phyloP scores from a whole-genome alignment of 2,329 filamentous ascomycete genomes.

The Intubia oerlemansii region DNA sequence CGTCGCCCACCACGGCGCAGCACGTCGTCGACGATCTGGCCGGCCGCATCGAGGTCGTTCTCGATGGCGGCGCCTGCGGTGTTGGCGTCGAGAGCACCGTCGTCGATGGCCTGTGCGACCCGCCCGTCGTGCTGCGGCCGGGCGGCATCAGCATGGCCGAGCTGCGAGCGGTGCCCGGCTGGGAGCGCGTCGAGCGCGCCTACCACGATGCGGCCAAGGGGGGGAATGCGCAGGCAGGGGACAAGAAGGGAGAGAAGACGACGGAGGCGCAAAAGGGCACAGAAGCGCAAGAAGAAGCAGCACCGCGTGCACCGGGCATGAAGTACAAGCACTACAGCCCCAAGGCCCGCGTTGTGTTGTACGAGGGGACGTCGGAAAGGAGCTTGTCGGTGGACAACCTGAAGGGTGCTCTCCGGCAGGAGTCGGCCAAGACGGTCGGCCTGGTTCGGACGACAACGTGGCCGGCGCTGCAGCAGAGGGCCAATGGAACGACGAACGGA shows the following conservation, averaged over 20 bases:
- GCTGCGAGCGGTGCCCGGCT: conserved; percentile 51
- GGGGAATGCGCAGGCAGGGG: conserved; percentile 20
- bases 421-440: conserved; percentile 17
- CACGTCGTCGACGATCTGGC: conserved; percentile 80
- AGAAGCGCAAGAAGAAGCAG: conserved; percentile 1
- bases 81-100: conserved; percentile 96
- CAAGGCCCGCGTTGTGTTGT: conserved; percentile 65
- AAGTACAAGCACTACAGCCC: conserved; percentile 98
- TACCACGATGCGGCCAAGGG: conserved; percentile 59
- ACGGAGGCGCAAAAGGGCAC: conserved; percentile 4
- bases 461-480: conserved; percentile 21
- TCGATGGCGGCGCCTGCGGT: conserved; percentile 70
- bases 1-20: conserved; percentile 73
- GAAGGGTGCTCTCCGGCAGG: conserved; percentile 11
- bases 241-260: not conserved
- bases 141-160: conserved; percentile 74
- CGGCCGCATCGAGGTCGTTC: conserved; percentile 63
- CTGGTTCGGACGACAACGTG: conserved; percentile 35
- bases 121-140: conserved; percentile 65
- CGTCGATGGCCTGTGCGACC: conserved; percentile 67
- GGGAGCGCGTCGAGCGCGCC: conserved; percentile 55
- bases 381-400: no score
- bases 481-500: not conserved
- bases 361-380: no score
- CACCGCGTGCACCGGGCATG: conserved; percentile 81